phyloP scores from a whole-genome alignment of 257 asterid genomes.

The Solanum neorickii region DNA sequence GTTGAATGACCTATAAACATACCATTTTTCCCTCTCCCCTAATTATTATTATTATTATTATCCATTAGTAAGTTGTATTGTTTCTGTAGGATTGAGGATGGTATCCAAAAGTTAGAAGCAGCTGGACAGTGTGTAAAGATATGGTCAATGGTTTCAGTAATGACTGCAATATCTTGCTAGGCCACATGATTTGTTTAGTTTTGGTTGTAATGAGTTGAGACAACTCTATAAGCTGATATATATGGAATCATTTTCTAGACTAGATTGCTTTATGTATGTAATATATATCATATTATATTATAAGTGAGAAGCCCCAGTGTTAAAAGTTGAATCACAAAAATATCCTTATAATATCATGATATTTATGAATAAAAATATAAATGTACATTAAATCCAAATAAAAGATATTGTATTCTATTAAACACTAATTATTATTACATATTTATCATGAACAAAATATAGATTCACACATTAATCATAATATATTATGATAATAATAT shows the following conservation, averaged over 20 bases:
- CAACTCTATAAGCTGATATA: background rate
- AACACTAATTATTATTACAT: too few species aligned
- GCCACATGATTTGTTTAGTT: background rate
- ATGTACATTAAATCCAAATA: too few species aligned
- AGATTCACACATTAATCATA: too few species aligned
- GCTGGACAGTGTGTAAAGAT: background rate
- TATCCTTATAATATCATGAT: too few species aligned
- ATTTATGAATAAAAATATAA: too few species aligned
- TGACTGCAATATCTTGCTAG: background rate
- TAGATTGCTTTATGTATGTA: background rate
- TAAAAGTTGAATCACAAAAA: too few species aligned
- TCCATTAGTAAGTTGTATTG: background rate
- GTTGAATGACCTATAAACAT: background rate
- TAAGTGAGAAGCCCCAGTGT: too few species aligned
- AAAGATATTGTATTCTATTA: too few species aligned
- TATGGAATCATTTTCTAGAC: background rate
- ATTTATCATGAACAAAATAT: too few species aligned
- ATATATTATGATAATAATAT: too few species aligned
- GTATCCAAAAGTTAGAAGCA: background rate
- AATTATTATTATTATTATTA: background rate
- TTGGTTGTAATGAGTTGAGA: background rate
- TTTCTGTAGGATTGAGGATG: background rate
- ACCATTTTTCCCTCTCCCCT: background rate
- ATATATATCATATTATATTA: too few species aligned
- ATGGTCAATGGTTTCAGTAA: background rate